These are phyloP conservation scores for Mangifera indica DNA, from an alignment of 345 rosid species.

Conservation along the genomic window DNA sequence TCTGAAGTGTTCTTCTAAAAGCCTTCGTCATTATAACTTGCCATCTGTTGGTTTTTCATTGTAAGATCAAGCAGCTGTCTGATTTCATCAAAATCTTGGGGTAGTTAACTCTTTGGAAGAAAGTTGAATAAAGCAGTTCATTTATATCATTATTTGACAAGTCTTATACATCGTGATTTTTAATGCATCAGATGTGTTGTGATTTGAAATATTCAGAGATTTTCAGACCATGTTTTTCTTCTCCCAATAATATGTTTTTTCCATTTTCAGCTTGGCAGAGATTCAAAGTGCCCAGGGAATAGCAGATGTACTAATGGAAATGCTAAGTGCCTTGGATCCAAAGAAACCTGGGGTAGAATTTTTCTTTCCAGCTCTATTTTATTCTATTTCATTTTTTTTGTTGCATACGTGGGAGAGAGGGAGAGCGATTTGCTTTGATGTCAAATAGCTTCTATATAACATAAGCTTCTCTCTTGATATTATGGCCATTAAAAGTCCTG, in stretches of 20 bases:
- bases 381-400: neutral
- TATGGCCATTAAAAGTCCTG: neutral
- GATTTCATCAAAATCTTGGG: neutral
- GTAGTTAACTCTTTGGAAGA: neutral
- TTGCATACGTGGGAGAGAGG: neutral
- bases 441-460: neutral
- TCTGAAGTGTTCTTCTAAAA: neutral
- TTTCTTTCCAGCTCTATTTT: neutral
- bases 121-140: neutral
- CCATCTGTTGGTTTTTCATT: neutral
- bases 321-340: slow-evolving; percentile 87
- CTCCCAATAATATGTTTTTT: slow-evolving; percentile 1
- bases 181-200: neutral
- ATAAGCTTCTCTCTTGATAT: neutral
- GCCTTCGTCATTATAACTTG: neutral
- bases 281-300: slow-evolving; percentile 71
- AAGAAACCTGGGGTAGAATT: slow-evolving; percentile 63
- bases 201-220: neutral
- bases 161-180: too few species aligned
- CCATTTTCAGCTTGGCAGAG: slow-evolving; percentile 59
- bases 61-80: neutral
- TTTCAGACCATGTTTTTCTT: neutral
- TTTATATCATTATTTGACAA: neutral
- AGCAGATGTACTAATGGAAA: slow-evolving; percentile 76
- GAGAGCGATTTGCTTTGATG: neutral